A percentile compares a stretch with the other conserved stretches of the same genome.
These are phyloP conservation scores for Suillus spraguei DNA, from an alignment of 768 basidiomycete genomes.

Conservation along the genomic window DNA sequence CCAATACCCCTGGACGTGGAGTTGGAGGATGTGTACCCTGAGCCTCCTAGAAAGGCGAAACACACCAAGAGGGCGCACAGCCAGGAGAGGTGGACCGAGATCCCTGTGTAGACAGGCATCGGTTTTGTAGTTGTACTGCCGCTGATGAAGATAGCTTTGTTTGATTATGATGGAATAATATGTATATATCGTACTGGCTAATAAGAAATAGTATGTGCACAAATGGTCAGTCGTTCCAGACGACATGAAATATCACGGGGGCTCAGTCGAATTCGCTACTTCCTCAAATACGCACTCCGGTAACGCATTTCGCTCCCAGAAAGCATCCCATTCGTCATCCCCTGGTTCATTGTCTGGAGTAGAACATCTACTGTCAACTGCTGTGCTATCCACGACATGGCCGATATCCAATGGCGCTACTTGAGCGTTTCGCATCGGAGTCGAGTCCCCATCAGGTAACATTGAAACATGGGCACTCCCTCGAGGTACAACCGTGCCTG, in stretches of 20 bases:
- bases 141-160: slow-evolving; percentile 11
- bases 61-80: slow-evolving; percentile 6
- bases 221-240: not conserved
- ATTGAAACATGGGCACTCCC: not conserved
- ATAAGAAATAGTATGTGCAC: not conserved
- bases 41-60: slow-evolving; percentile 11
- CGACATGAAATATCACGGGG: not conserved
- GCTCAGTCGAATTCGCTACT: not conserved
- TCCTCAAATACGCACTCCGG: slow-evolving; percentile 37
- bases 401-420: slow-evolving; percentile 41
- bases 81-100: slow-evolving; percentile 24
- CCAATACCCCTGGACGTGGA: slow-evolving; percentile 25
- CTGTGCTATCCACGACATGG: slow-evolving; percentile 30
- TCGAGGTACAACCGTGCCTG: not conserved
- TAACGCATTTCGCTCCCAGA: slow-evolving; percentile 45
- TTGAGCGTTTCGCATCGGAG: slow-evolving; percentile 17
- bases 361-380: slow-evolving; percentile 17
- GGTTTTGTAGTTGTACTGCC: not conserved
- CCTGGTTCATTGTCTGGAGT: slow-evolving; percentile 31
- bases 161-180: slow-evolving; percentile 15
- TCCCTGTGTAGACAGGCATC: slow-evolving; percentile 14
- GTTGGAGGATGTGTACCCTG: slow-evolving; percentile 20
- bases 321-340: slow-evolving; percentile 52
- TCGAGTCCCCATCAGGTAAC: not conserved
- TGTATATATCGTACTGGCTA: not conserved